Percentiles rank a stretch among this genome's conserved stretches.
These are phyloP conservation scores for Claviceps sp. DNA, from an alignment of 2,329 filamentous ascomycete species.

Conservation along the genomic window DNA sequence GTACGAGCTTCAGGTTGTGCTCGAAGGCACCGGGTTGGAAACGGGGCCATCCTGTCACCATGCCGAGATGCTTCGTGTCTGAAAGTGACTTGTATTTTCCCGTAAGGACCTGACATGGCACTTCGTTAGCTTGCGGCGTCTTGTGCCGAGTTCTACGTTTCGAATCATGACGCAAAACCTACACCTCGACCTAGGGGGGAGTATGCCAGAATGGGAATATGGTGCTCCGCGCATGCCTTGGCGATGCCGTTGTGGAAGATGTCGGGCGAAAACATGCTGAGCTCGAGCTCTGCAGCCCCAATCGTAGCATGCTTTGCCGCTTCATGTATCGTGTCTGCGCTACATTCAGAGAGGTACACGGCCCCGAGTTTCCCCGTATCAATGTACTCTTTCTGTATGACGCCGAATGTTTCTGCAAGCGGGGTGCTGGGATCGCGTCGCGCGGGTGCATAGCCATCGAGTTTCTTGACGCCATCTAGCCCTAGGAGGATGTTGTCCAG, in stretches of 20 bases:
- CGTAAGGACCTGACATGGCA: conserved; percentile 15
- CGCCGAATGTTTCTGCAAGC: conserved; percentile 17
- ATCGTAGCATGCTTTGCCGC: conserved; percentile 32
- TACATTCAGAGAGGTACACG: conserved; percentile 39
- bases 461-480: conserved; percentile 40
- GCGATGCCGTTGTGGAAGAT: conserved; percentile 37
- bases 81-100: conserved; percentile 14
- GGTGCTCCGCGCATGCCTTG: conserved; percentile 44
- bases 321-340: conserved; percentile 33
- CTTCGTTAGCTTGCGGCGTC: no score
- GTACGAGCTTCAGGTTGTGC: conserved; percentile 49
- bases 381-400: conserved; percentile 33
- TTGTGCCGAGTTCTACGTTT: no score
- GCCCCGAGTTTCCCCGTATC: conserved; percentile 37
- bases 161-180: background rate
- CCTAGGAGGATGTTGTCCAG: conserved; percentile 41
- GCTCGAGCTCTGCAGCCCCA: conserved; percentile 38
- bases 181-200: conserved; percentile 16
- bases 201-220: conserved; percentile 60
- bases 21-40: conserved; percentile 51
- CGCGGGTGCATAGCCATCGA: conserved; percentile 48
- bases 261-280: conserved; percentile 36
- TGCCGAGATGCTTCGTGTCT: conserved; percentile 12
- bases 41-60: conserved; percentile 30
- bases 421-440: conserved; percentile 39